Conservation (phyloP, 2,329 filamentous ascomycete genomes). For the Eurotiales sp. region DNA sequence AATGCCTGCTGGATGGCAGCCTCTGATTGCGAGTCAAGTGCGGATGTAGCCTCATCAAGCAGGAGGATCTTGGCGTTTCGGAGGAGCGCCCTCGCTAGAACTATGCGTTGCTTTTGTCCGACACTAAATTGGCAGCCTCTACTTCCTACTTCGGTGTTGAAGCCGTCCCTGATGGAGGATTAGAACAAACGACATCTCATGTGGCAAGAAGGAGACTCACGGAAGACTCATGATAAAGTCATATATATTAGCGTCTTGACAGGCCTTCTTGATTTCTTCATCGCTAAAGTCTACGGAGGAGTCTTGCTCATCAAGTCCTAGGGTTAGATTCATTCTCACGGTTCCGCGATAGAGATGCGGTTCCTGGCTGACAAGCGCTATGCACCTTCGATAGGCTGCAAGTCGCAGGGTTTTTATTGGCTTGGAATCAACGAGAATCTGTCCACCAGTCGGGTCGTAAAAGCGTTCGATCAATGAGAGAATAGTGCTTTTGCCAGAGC, state of each 20-base stretch:
- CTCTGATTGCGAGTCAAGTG: constrained; percentile 80
- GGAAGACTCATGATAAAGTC: constrained; percentile 66
- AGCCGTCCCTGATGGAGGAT: constrained; percentile 51
- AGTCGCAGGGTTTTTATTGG: constrained; percentile 31
- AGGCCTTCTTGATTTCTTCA: constrained; percentile 58
- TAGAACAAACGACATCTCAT: constrained; percentile 54
- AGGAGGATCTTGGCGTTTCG: constrained; percentile 75
- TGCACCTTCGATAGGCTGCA: constrained; percentile 84
- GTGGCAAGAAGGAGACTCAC: constrained; percentile 57
- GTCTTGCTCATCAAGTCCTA: constrained; percentile 70
- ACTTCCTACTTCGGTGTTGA: constrained; percentile 67
- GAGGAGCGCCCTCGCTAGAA: constrained; percentile 72
- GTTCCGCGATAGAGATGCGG: constrained; percentile 85
- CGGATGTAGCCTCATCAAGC: constrained; percentile 83
- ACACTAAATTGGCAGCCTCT: constrained; percentile 73
- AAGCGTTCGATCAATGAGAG: constrained; percentile 93
- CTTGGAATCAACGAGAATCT: constrained; percentile 76
- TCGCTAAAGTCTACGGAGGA: constrained; percentile 56
- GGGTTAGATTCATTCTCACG: constrained; percentile 81
- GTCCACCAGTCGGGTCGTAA: constrained; percentile 79
- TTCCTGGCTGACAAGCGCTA: constrained; percentile 89
- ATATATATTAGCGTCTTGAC: constrained; percentile 88
- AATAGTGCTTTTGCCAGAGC: constrained; percentile 55
- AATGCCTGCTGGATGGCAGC: constrained; percentile 80
- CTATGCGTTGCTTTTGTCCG: constrained; percentile 78